Evolutionary conservation across 768 basidiomycete genomes (phyloP).

Genomic region (Lepiota brunneoincarnata): DNA sequence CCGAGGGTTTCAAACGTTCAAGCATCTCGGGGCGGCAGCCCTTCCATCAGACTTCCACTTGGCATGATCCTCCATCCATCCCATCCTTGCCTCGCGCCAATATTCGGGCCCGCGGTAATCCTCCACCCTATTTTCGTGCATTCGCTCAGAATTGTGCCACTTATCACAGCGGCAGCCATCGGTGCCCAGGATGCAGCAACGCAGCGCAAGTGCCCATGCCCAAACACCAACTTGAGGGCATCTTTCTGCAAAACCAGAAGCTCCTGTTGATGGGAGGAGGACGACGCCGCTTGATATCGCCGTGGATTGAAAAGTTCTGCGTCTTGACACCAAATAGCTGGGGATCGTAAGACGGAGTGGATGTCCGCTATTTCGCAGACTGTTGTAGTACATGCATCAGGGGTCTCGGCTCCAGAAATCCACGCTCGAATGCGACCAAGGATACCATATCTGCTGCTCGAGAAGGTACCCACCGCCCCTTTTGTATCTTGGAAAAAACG

Average conservation of each 20-base stretch:
- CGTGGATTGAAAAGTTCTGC: constrained; percentile 40
- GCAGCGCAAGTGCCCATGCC: constrained; percentile 44
- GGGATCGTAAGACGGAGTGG: constrained; percentile 29
- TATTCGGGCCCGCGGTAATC: constrained; percentile 24
- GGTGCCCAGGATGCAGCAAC: constrained; percentile 50
- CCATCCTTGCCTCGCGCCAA: constrained; percentile 44
- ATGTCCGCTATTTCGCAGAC: constrained; percentile 32
- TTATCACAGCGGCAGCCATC: constrained; percentile 46
- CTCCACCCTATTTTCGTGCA: constrained; percentile 25
- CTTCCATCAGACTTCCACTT: too few relatives aligned
- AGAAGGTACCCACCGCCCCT: too few relatives aligned
- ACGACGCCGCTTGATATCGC: constrained; percentile 16
- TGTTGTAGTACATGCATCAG: not conserved
- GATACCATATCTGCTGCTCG: not conserved
- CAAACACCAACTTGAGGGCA: constrained; percentile 41
- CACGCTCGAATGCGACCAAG: not conserved
- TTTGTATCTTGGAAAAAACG: constrained; percentile 3
- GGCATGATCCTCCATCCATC: constrained; percentile 35
- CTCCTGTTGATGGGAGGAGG: too few relatives aligned
- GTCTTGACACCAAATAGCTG: constrained; percentile 34
- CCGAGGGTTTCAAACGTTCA: too few relatives aligned
- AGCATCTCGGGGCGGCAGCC: too few relatives aligned
- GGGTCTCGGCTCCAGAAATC: not conserved
- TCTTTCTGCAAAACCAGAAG: constrained; percentile 17
- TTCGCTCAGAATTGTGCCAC: constrained; percentile 37